Conservation (phyloP, 2,329 filamentous ascomycete genomes). For the Alternaria alternata region DNA sequence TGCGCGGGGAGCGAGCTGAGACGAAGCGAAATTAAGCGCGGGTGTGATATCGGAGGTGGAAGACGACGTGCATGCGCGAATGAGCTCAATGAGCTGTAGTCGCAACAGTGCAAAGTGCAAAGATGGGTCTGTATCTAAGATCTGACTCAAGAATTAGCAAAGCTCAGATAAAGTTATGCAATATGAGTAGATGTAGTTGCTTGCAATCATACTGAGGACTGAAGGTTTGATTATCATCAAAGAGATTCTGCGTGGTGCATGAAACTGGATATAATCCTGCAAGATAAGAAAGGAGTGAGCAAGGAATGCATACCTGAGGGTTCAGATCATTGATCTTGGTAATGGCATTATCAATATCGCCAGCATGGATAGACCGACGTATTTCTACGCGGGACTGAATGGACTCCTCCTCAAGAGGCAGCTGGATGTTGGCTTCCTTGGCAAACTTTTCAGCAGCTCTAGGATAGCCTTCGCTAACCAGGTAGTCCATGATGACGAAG, state of each 20-base stretch:
- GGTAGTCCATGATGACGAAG: constrained; percentile 92
- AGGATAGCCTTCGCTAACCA: constrained; percentile 94
- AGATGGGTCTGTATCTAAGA: constrained; percentile 81
- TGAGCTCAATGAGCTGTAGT: constrained; percentile 92
- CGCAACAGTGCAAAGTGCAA: constrained; percentile 90
- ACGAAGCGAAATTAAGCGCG: constrained; percentile 86
- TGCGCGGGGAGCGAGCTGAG: constrained; percentile 85
- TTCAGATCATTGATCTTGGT: constrained; percentile 88
- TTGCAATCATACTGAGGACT: constrained; percentile 81
- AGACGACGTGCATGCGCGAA: constrained; percentile 74
- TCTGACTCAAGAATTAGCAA: constrained; percentile 62
- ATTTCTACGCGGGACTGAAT: constrained; percentile 85
- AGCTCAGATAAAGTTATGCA: constrained; percentile 16
- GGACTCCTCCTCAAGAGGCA: constrained; percentile 73
- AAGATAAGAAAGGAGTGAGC: constrained; percentile 43
- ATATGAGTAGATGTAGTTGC: constrained; percentile 14
- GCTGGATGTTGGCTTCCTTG: constrained; percentile 85
- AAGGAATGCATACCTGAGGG: constrained; percentile 74
- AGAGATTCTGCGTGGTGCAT: constrained; percentile 99
- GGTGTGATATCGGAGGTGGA: constrained; percentile 76
- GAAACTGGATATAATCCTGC: constrained; percentile 96
- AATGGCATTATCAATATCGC: constrained; percentile 86
- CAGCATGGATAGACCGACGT: constrained; percentile 82
- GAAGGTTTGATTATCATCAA: constrained; percentile 90
- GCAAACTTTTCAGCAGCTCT: constrained; percentile 93